These are phyloP conservation scores for Oldenlandia corymbosa DNA, from an alignment of 257 asterid genomes.

Conservation along the genomic window DNA sequence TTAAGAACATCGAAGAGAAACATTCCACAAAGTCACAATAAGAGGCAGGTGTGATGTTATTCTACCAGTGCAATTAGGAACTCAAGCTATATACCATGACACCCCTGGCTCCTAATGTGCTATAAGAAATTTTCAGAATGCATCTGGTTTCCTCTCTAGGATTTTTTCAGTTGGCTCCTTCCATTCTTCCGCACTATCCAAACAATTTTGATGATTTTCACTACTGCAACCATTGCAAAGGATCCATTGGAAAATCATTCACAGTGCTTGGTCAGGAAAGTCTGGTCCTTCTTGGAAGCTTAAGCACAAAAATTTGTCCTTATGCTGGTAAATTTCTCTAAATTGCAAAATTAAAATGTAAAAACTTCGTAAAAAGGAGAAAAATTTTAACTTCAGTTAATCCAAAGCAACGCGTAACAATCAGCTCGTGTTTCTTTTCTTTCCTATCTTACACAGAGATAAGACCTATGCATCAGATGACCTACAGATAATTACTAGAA, in stretches of 20 bases:
- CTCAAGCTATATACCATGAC: constrained; percentile 43
- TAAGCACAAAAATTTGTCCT: neutral
- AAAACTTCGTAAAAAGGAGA: too few species aligned
- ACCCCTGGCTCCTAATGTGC: constrained; percentile 41
- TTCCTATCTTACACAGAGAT: neutral
- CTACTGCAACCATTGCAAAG: constrained; percentile 73
- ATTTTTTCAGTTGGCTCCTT: constrained; percentile 37
- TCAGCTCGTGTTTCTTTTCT: neutral
- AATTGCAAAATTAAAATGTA: neutral
- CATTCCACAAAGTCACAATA: neutral
- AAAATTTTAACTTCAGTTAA: neutral
- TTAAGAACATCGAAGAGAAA: neutral
- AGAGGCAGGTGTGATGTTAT: neutral
- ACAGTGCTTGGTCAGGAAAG: constrained; percentile 49
- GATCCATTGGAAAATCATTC: constrained; percentile 67
- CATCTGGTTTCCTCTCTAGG: constrained; percentile 58
- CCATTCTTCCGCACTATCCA: constrained; percentile 44
- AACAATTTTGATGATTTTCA: constrained; percentile 44
- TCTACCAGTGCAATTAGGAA: neutral
- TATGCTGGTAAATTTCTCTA: neutral
- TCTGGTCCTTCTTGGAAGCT: constrained; percentile 1
- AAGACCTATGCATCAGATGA: too few species aligned
- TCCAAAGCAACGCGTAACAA: too few species aligned
- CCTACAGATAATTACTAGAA: too few species aligned
- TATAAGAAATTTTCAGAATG: constrained; percentile 63